These are phyloP conservation scores for Coemansia aciculifera DNA, from an alignment of 192 early-diverging fungal genomes.

Conservation along the genomic window DNA sequence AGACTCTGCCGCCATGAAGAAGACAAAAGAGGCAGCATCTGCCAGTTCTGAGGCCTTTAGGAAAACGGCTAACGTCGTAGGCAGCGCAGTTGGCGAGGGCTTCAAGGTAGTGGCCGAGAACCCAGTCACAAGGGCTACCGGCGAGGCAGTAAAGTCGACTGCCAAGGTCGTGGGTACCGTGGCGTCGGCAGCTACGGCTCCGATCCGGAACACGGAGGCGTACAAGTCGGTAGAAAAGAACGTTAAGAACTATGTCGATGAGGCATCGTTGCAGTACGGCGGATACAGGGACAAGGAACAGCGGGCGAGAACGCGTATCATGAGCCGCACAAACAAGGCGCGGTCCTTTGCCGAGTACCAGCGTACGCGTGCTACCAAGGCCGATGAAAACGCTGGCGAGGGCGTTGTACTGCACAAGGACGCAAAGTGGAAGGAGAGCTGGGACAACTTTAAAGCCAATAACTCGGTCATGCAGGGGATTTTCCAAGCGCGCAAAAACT, in stretches of 20 bases:
- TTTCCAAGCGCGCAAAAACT: slow-evolving; percentile 71
- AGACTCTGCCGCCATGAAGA: slow-evolving; percentile 85
- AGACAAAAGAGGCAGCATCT: slow-evolving; percentile 72
- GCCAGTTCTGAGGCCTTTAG: slow-evolving; percentile 62
- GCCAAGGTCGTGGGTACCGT: slow-evolving; percentile 65
- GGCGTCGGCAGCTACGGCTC: slow-evolving; percentile 65
- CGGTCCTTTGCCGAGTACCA: slow-evolving; percentile 57
- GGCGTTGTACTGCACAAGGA: slow-evolving; percentile 85
- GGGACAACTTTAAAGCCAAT: slow-evolving; percentile 89
- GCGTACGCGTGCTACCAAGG: slow-evolving; percentile 38
- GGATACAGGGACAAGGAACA: slow-evolving; percentile 78
- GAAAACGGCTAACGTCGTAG: slow-evolving; percentile 72
- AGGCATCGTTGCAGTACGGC: slow-evolving; percentile 68
- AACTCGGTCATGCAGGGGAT: slow-evolving; percentile 83
- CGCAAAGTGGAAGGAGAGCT: slow-evolving; percentile 83
- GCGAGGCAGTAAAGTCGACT: slow-evolving; percentile 65
- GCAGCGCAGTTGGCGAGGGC: slow-evolving; percentile 62
- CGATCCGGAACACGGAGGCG: slow-evolving; percentile 66
- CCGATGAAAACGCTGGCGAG: slow-evolving; percentile 65
- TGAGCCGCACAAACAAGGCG: slow-evolving; percentile 46
- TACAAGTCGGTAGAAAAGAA: slow-evolving; percentile 65
- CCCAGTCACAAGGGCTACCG: slow-evolving; percentile 78
- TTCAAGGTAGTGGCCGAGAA: slow-evolving; percentile 70
- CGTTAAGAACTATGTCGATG: slow-evolving; percentile 70
- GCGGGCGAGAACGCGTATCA: slow-evolving; percentile 47